Base-by-base conservation (phyloP, 2,329 filamentous ascomycete species). In the Diaporthe ampelina region DNA sequence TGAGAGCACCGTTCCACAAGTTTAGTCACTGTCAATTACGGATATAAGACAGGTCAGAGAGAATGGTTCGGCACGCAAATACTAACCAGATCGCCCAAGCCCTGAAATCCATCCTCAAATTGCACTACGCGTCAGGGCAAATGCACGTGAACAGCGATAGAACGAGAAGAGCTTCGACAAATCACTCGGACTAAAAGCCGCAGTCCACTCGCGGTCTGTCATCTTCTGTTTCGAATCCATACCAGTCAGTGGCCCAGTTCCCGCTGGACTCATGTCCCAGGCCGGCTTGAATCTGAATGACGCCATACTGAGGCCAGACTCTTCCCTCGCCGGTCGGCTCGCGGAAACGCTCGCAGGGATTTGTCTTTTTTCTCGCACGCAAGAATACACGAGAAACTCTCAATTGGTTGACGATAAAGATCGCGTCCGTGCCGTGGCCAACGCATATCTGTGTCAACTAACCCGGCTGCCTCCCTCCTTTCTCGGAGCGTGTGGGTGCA, bases 371-470 rank as follows among this genome's bases (percentile, higher is more conserved):
- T 24, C 26, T 17, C 58, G 19, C 63, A 52, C 61, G 29, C 63
- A 58, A 59, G 43, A 48, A 48, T 45, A 54, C 45, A 52, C 40
- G 56, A 57, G 48, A 58, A 45, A 45, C 57, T 48, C 50, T 43
- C 65, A 37, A 75, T 74, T 75, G 72, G 74, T 21, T 69, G 67
- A 58, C 56, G 70, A 58, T 70, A 63, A 57, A 32, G 29, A 26
- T 37, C 40, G 3, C 13, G 48, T 40, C 26, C 15, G 24, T 29
- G n/a, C 43, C 19, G 26, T 45, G n/a, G 11, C 63, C 29, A 52
- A 52, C 11, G 21, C 45, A 67, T 24, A 26, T 67, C 21, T 67
- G 63, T 50, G 29, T 37, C 45, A 26, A n/a, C 21, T 37, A 37
- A 5, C 21, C 43, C 26, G 37, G 21, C 24, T 24, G n/a, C 61